Base-by-base conservation (phyloP, 371 early-diverging fungal genomes). In the Apophysomyces sp. region DNA sequence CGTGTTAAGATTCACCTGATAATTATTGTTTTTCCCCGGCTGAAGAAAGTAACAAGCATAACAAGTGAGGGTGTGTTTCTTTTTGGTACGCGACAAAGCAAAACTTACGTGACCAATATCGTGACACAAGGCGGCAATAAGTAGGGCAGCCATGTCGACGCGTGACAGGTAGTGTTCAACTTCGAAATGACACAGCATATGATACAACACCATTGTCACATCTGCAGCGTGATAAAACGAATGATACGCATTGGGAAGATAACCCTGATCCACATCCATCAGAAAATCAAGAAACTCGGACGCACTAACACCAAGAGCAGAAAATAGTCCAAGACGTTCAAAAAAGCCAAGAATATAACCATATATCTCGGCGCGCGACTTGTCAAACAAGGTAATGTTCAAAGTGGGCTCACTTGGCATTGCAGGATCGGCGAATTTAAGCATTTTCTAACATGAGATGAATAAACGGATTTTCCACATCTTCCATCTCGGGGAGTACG, bases 21-120 rank as follows among this genome's bases (percentile, higher is more conserved):
- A 96, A 28, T 90, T 81, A 63, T 96, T 96, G 80, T 95, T 95
- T 54, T 87, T 78, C 13, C 96, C 96, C 6, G 95, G 95, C 92
- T 92, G n/a, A n/a, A n/a, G n/a, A n/a, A n/a, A n/a, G n/a, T n/a
- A n/a, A n/a, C n/a, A n/a, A n/a, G n/a, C n/a, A n/a, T n/a, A 53
- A 57, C 18, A 16, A 32, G 41, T 26, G 26, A 59, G 66, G 11
- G n/a, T 18, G 18, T 15, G 31, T 34, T 21, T 7, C 8, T 44
- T 30, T 5, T 9, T 3, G 18, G 21, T 21, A 12, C 18, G 8
- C 0, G 11, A 55, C 28, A 58, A n/a, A 60, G 49, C 7, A 6
- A 60, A 3, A 80, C 89, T 87, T 88, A 92, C 92, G 73, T 96
- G 96, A 36, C 94, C 91, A 58, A 91, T 87, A 67, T 96, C 96